These are phyloP conservation scores for Murraya paniculata DNA, from an alignment of 345 rosid species.

Conservation along the genomic window DNA sequence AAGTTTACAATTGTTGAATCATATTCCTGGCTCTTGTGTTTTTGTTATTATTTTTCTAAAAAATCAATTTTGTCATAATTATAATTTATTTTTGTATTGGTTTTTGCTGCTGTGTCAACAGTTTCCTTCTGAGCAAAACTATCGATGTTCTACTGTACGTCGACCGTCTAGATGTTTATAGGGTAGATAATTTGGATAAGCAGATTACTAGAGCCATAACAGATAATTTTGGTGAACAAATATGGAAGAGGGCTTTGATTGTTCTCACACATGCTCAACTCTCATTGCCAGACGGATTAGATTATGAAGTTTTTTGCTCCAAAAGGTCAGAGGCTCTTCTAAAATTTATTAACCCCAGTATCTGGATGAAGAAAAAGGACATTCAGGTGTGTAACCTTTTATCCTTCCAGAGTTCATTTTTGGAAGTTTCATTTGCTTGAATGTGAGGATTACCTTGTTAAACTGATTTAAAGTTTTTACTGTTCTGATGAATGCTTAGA, in stretches of 20 bases:
- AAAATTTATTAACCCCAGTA: conserved; percentile 50
- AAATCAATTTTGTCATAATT: background rate
- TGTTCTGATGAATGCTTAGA: background rate
- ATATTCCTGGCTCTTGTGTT: background rate
- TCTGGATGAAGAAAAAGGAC: conserved; percentile 50
- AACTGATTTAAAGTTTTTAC: background rate
- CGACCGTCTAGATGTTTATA: conserved; percentile 78
- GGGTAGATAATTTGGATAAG: conserved; percentile 81
- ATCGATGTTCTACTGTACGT: conserved; percentile 72
- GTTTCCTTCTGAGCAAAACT: conserved; percentile 70
- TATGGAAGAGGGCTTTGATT: conserved; percentile 73
- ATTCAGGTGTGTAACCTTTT: conserved; percentile 30
- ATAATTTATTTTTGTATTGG: background rate
- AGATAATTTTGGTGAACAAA: conserved; percentile 77
- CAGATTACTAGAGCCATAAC: conserved; percentile 71
- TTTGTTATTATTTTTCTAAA: background rate
- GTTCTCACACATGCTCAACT: conserved; percentile 91
- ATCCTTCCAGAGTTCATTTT: background rate
- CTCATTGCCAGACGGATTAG: conserved; percentile 75
- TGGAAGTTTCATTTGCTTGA: conserved; percentile 42
- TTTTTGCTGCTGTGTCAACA: conserved; percentile 23
- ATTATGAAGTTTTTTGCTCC: conserved; percentile 56
- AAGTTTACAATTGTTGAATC: background rate
- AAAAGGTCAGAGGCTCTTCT: conserved; percentile 74
- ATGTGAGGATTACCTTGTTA: conserved; percentile 40